phyloP scores from a whole-genome alignment of 305 asterid species.

The Fraxinus velutina region DNA sequence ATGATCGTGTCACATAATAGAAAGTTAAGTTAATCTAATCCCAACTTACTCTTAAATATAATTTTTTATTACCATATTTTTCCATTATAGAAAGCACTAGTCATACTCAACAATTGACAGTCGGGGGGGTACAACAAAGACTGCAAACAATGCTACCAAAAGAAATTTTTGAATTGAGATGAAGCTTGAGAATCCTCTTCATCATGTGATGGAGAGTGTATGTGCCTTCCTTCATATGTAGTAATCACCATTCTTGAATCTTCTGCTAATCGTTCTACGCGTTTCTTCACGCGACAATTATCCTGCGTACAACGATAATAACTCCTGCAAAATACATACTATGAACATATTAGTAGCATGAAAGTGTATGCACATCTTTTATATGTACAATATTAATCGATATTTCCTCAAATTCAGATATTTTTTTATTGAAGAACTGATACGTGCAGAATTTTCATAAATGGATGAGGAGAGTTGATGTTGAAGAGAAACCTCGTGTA shows the following conservation, averaged over 20 bases:
- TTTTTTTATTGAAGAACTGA: not conserved
- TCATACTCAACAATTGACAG: not conserved
- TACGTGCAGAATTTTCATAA: not conserved
- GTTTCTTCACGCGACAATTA: slow-evolving; percentile 83
- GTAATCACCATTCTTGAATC: slow-evolving; percentile 97
- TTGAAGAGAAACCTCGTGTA: not conserved
- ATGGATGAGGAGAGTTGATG: not conserved
- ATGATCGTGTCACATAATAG: not conserved
- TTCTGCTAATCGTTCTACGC: slow-evolving; percentile 79
- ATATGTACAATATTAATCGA: not conserved
- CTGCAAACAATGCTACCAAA: slow-evolving; percentile 43
- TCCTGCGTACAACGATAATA: slow-evolving; percentile 87
- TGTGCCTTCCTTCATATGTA: slow-evolving; percentile 83
- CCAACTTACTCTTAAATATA: not conserved
- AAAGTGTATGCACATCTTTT: not conserved
- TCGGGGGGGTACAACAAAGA: not conserved
- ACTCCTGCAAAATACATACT: slow-evolving; percentile 45
- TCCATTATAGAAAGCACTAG: not conserved
- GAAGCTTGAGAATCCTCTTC: slow-evolving; percentile 54
- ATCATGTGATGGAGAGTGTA: slow-evolving; percentile 72
- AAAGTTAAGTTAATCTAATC: not conserved
- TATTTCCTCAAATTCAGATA: not conserved
- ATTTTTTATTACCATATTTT: not conserved
- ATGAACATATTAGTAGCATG: not conserved
- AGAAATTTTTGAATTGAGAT: slow-evolving; percentile 51